Conservation (phyloP, 75 land plant species). For the Selaginella tamariscina region DNA sequence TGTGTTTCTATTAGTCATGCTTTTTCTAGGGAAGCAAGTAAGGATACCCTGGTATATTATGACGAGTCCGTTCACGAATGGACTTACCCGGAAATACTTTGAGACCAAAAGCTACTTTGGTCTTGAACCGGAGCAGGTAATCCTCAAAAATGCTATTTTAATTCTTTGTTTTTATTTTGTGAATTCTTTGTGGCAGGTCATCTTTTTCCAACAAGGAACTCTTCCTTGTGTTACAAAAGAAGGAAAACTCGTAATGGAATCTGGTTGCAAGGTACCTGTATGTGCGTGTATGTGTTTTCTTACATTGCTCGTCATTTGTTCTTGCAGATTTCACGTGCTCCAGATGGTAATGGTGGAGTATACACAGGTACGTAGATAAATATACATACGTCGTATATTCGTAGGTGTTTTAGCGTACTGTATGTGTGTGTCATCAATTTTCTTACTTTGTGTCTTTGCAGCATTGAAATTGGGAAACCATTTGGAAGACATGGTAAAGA, state of each 20-base stretch:
- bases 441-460: slow-evolving; percentile 11
- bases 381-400: no score
- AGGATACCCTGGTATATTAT: slow-evolving; percentile 78
- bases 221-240: slow-evolving; percentile 75
- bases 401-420: no score
- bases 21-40: slow-evolving; percentile 25
- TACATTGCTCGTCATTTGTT: not conserved
- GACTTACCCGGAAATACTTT: slow-evolving; percentile 55
- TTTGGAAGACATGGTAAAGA: slow-evolving; percentile 73
- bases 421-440: not conserved
- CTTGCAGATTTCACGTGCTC: slow-evolving; percentile 63
- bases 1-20: no score
- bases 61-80: slow-evolving; percentile 87
- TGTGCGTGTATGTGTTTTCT: not conserved
- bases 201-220: slow-evolving; percentile 89
- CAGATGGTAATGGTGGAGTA: slow-evolving; percentile 95
- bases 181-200: slow-evolving; percentile 32
- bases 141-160: not conserved
- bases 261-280: slow-evolving; percentile 45
- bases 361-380: slow-evolving; percentile 47
- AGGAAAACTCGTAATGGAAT: slow-evolving; percentile 75
- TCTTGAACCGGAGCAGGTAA: slow-evolving; percentile 65
- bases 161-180: not conserved
- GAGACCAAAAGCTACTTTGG: slow-evolving; percentile 77
- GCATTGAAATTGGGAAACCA: slow-evolving; percentile 55